phyloP scores from a whole-genome alignment of 2,329 filamentous ascomycete species.

The Grosmannia huntii region DNA sequence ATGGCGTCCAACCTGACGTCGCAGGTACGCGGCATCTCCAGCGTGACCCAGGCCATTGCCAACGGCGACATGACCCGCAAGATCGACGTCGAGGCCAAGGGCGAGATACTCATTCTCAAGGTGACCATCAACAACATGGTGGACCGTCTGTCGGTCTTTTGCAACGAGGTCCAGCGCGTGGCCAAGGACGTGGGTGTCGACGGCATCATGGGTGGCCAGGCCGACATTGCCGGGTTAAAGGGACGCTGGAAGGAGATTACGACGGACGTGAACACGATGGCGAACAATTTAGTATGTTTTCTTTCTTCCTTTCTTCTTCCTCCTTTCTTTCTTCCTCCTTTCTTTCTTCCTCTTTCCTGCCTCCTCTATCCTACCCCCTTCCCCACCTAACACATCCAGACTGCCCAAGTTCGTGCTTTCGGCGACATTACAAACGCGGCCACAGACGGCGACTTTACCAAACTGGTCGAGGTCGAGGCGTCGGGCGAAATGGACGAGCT shows the following conservation, averaged over 20 bases:
- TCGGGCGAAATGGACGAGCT: constrained; percentile 98
- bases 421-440: constrained; percentile 97
- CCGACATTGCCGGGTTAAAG: constrained; percentile 82
- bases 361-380: constrained; percentile 10
- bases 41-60: constrained; percentile 88
- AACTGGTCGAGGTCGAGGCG: constrained; percentile 90
- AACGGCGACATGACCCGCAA: constrained; percentile 93
- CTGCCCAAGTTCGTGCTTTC: constrained; percentile 93
- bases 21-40: constrained; percentile 81
- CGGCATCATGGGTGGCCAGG: constrained; percentile 96
- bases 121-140: constrained; percentile 99
- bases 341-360: neutral
- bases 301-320: neutral
- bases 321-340: neutral
- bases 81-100: constrained; percentile 88
- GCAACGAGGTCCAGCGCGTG: constrained; percentile 87
- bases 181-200: constrained; percentile 95
- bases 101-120: constrained; percentile 86
- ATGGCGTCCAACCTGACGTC: constrained; percentile 57
- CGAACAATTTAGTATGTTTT: constrained; percentile 43
- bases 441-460: constrained; percentile 93
- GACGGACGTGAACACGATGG: constrained; percentile 91
- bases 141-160: constrained; percentile 86
- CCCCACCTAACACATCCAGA: constrained; percentile 44
- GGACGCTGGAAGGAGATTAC: constrained; percentile 98